Evolutionary conservation across 2,329 filamentous ascomycete genomes (phyloP), one percentile per base, ranked within the genome.

Genomic region (Orbilia ellipsospora): DNA sequence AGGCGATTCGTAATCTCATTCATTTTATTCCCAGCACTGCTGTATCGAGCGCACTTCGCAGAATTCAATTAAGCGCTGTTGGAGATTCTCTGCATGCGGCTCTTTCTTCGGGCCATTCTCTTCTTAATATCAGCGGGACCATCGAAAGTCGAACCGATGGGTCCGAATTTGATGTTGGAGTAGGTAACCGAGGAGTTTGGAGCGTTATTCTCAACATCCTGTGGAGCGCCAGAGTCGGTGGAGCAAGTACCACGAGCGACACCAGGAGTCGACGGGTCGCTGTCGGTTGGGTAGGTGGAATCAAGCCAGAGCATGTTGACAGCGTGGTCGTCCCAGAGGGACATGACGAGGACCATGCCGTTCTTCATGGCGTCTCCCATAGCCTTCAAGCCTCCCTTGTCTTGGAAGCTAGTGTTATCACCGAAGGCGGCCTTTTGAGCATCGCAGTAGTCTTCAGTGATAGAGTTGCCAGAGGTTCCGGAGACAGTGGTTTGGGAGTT

Each of bases 291-390:
- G 80, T 67, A 81, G 80, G 42, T 77, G n/a, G 84, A 85, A 82
- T 89, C 87, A 73, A 89, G 84, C 88, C 88, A 89, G 66, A 87
- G 84, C 87, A 89, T 89, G 82, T 87, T 84, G 80, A 86, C 82
- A 45, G 85, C 81, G 81, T 88, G 85, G 81, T 88, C 86, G 78
- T 87, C 86, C 84, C 84, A 85, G 2, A 77, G 26, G 16, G 61
- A 69, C 77, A 78, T 78, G 51, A 77, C 75, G 55, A 78, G 70
- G 15, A 76, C 72, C 77, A 78, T 78, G 15, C 75, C 75, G 48
- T 61, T 65, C 52, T 66, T 62, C 61, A 78, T 64, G 3, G 75
- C 75, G 6, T 66, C 67, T 6, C 70, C 64, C 75, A 78, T 77
- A 16, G 72, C 65, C n/a, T n/a, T 23, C 40, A 77, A 44, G 18